Evolutionary conservation across 1,284 basidiomycete species (phyloP).

Genomic region (Mycosarcoma mackinlayi): DNA sequence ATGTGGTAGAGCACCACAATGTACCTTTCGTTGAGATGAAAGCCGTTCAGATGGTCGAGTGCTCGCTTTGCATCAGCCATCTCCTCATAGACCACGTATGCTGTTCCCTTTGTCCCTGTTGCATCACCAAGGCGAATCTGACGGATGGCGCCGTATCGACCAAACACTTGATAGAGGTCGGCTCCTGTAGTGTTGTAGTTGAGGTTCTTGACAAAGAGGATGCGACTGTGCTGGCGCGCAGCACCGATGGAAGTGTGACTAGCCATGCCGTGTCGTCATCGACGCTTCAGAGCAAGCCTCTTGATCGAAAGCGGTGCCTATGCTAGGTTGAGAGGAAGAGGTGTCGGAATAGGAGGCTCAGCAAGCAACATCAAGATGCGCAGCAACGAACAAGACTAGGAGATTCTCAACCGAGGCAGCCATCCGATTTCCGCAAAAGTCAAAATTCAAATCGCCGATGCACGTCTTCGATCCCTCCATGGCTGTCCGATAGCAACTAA

Average conservation of each 20-base stretch:
- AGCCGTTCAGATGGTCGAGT: slow-evolving; percentile 94
- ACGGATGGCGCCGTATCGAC: slow-evolving; percentile 94
- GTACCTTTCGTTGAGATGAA: slow-evolving; percentile 97
- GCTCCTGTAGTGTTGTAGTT: slow-evolving; percentile 91
- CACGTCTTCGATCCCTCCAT: too few species aligned
- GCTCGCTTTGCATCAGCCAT: slow-evolving; percentile 80
- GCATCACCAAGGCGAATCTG: slow-evolving; percentile 94
- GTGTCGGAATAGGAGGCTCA: too few species aligned
- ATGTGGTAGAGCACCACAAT: slow-evolving; percentile 95
- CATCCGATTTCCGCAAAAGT: not conserved
- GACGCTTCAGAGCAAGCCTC: not conserved
- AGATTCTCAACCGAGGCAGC: not conserved
- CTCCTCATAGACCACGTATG: slow-evolving; percentile 78
- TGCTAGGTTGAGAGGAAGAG: not conserved
- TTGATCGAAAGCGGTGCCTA: not conserved
- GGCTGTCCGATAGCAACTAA: too few species aligned
- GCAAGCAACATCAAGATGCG: too few species aligned
- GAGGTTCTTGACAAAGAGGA: slow-evolving; percentile 74
- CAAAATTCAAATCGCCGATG: not conserved
- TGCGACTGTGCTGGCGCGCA: slow-evolving; percentile 57
- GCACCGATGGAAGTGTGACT: slow-evolving; percentile 29
- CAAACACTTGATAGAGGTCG: slow-evolving; percentile 96
- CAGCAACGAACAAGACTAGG: not conserved
- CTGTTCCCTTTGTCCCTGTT: slow-evolving; percentile 90
- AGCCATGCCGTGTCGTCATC: slow-evolving; percentile 33